Base-by-base conservation (phyloP, 148 eudicot genomes). In the Dysphania ambrosioides region DNA sequence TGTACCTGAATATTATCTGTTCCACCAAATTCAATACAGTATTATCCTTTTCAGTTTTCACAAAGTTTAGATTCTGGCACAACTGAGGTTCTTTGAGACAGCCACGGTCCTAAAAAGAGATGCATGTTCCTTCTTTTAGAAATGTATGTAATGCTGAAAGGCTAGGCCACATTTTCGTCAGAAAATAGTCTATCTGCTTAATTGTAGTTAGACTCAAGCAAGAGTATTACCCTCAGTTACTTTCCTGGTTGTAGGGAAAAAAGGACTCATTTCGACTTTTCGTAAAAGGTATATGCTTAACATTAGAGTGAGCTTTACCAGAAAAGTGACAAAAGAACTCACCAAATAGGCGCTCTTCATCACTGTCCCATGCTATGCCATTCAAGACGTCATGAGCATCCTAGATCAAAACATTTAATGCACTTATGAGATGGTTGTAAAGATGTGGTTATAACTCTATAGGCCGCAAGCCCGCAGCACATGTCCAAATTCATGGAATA, bases 281-380 rank as follows among this genome's bases (percentile, higher is more conserved):
- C 3, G 15, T 15, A 44, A 44, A 44, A 44, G 51, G 19, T 44
- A 44, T 16, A 0, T 13, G 51, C 15, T 44, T 9, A 44, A 44
- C 18, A 44, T 11, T 60, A 29, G 18, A 10, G 65, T 60, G 32
- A 29, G 19, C 12, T 60, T 56, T 1, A 56, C 12, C 11, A 23
- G 27, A 27, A 29, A 64, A 18, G 12, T 34, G 26, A 34, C 13
- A 35, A 27, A 44, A 53, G 34, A 79, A 64, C 89, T 86, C 75
- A 95, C 98, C 93, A 80, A 95, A 95, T 72, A 95, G 31, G 13
- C 96, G 92, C 59, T 85, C 68, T 30, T 63, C 75, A 12, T 83
- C 86, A 32, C 78, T 64, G 70, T 95, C 96, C 98, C 96, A 95
- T 31, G 98, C 98, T 78, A 95, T 95, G 85, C 98, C 98, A 72